Conservation (phyloP, 2,329 filamentous ascomycete genomes). For the Aspergillus bombycis region DNA sequence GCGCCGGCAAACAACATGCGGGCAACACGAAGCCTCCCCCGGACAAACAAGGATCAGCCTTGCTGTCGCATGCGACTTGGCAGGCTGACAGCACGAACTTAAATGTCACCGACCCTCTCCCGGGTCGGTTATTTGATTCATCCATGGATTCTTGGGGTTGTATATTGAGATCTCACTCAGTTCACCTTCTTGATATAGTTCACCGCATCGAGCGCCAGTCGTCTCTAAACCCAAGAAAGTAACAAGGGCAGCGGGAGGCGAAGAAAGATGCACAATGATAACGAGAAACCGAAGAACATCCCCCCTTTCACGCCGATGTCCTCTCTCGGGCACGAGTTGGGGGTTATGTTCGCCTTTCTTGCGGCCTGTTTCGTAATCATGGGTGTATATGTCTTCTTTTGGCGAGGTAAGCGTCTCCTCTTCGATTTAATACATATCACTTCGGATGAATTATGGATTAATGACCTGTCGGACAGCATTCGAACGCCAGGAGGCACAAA, state of each 20-base stretch:
- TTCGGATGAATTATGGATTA: not conserved
- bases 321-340: slow-evolving; percentile 40
- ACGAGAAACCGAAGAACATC: slow-evolving; percentile 13
- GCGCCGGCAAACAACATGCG: not conserved
- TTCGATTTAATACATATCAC: not conserved
- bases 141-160: not conserved
- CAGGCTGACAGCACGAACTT: slow-evolving; percentile 1
- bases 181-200: not conserved
- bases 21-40: not conserved
- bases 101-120: not conserved
- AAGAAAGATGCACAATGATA: not conserved
- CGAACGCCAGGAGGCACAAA: slow-evolving; percentile 37
- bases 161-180: not conserved
- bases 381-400: slow-evolving; percentile 37
- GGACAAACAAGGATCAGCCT: not conserved
- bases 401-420: slow-evolving; percentile 33
- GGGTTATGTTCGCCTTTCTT: slow-evolving; percentile 45
- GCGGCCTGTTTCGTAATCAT: slow-evolving; percentile 37
- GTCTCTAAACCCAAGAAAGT: not conserved
- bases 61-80: slow-evolving; percentile 1
- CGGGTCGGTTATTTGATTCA: not conserved
- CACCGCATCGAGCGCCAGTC: not conserved
- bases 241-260: not conserved
- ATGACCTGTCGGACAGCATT: slow-evolving; percentile 15
- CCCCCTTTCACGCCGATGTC: slow-evolving; percentile 34